Conservation (phyloP, 2,329 filamentous ascomycete genomes). For the Sporothrix variecibatus region DNA sequence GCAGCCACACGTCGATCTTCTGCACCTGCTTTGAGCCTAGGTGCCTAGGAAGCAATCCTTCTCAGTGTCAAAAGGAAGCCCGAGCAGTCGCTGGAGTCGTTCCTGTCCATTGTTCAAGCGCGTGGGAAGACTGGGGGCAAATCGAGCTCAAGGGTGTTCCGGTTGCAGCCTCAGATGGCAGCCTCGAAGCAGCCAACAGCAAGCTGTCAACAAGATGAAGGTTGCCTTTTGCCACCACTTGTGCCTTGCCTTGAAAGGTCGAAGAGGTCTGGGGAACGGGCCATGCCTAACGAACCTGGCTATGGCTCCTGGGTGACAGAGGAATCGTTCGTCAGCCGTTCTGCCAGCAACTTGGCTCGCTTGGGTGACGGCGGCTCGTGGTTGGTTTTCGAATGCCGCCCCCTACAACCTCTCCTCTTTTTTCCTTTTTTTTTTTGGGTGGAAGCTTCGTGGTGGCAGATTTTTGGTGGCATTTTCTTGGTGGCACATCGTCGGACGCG, state of each 20-base stretch:
- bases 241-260: neutral
- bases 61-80: neutral
- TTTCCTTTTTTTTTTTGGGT: neutral
- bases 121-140: neutral
- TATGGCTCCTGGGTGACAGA: neutral
- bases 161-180: neutral
- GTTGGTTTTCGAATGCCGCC: neutral
- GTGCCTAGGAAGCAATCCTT: neutral
- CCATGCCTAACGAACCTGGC: neutral
- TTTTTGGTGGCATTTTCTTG: neutral
- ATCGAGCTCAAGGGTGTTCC: neutral
- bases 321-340: neutral
- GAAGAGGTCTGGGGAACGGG: neutral
- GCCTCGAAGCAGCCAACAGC: neutral
- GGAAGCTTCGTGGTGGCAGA: neutral
- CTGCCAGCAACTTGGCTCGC: neutral
- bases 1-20: slow-evolving; percentile 15
- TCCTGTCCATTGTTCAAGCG: neutral
- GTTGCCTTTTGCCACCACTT: neutral
- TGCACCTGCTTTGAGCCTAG: neutral
- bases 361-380: neutral
- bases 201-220: neutral
- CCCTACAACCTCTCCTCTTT: neutral
- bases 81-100: neutral
- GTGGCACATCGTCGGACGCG: neutral